Evolutionary conservation across 306 rosid genomes (phyloP).

Genomic region (Acacia acuminata): DNA sequence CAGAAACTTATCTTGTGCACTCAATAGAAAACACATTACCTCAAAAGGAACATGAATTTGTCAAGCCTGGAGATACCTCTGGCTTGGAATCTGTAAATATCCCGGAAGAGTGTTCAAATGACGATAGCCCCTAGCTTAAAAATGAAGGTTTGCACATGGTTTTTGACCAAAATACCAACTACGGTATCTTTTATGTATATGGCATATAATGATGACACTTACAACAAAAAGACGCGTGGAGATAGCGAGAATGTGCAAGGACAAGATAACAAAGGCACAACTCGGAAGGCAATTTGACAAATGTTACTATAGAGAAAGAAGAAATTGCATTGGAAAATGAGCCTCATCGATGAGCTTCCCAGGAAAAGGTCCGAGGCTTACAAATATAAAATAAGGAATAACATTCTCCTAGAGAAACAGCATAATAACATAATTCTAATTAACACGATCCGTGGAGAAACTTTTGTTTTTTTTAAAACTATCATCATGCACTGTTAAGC

Average conservation of each 20-base stretch:
- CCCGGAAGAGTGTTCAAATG: slow-evolving; percentile 22
- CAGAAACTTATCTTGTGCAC: background rate
- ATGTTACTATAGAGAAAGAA: background rate
- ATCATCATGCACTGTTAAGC: background rate
- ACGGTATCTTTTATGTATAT: background rate
- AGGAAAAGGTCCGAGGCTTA: background rate
- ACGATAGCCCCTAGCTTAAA: background rate
- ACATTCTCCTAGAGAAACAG: slow-evolving; percentile 4
- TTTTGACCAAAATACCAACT: background rate
- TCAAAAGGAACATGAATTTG: slow-evolving; percentile 9
- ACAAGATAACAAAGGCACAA: background rate
- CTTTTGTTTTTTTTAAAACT: background rate
- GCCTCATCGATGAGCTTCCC: background rate
- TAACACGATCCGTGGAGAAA: background rate
- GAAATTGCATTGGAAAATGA: slow-evolving; percentile 1
- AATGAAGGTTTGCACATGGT: background rate
- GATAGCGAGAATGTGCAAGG: background rate
- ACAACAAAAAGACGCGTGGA: background rate
- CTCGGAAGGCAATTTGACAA: background rate
- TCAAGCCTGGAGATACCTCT: slow-evolving; percentile 9
- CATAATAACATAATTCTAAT: background rate
- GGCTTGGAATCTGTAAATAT: slow-evolving; percentile 5
- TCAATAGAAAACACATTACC: background rate
- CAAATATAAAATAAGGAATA: background rate
- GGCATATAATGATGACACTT: background rate